These are phyloP conservation scores for Trichoderma asperelloides DNA, from an alignment of 495 filamentous ascomycete species.

Conservation along the genomic window DNA sequence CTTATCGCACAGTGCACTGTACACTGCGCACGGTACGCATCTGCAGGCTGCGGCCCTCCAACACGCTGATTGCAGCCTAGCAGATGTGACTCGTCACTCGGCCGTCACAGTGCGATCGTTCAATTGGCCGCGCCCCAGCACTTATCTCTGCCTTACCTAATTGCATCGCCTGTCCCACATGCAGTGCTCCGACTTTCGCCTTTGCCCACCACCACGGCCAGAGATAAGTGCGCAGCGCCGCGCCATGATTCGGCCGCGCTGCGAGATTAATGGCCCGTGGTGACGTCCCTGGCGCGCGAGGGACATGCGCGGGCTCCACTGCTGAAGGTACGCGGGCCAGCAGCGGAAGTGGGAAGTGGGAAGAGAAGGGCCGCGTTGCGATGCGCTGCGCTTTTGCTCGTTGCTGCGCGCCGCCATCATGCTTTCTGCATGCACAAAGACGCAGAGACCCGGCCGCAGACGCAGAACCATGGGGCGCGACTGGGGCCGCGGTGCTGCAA, in stretches of 20 bases:
- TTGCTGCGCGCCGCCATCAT: no score
- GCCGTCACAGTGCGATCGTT: not conserved
- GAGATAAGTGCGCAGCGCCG: not conserved
- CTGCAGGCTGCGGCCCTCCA: not conserved
- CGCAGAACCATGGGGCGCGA: no score
- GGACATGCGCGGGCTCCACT: no score
- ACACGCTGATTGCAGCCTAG: not conserved
- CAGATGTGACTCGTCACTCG: not conserved
- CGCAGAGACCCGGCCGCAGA: no score
- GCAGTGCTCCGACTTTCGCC: constrained; percentile 1
- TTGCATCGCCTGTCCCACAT: constrained; percentile 2
- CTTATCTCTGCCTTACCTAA: constrained; percentile 7
- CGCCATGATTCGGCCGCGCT: not conserved
- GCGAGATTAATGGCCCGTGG: constrained; percentile 4
- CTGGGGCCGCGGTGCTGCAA: no score
- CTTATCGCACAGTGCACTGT: no score
- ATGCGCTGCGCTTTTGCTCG: no score
- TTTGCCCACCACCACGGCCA: not conserved
- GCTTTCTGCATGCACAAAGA: no score
- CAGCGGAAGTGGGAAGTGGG: no score
- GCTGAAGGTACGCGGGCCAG: no score
- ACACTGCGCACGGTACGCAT: no score
- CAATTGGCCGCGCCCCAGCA: not conserved
- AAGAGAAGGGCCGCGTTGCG: no score
- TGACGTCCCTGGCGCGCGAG: not conserved